phyloP scores from a whole-genome alignment of 257 asterid genomes.

The Coffea canephora region DNA sequence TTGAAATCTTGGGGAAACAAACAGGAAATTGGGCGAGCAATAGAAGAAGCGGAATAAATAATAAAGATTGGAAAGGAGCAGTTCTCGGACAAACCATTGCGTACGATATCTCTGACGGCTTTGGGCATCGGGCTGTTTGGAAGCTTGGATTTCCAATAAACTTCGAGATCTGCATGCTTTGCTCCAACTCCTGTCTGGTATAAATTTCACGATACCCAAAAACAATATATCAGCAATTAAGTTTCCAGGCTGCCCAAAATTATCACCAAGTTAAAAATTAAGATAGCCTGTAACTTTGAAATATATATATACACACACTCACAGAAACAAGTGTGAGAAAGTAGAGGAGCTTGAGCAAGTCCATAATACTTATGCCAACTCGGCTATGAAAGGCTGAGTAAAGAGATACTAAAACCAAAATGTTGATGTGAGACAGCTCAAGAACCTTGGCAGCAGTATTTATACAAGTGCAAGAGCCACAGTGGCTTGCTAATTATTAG shows the following conservation, averaged over 20 bases:
- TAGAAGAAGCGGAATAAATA: not conserved
- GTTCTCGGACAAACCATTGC: slow-evolving; percentile 25
- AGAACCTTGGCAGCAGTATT: too few species aligned
- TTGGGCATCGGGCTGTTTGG: slow-evolving; percentile 75
- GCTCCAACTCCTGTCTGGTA: slow-evolving; percentile 49
- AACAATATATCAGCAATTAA: not conserved
- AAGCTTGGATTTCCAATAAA: slow-evolving; percentile 65
- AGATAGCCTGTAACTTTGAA: not conserved
- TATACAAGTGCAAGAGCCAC: too few species aligned
- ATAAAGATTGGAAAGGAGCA: slow-evolving; percentile 11
- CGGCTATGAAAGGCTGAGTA: not conserved
- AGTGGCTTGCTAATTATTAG: too few species aligned
- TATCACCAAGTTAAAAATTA: not conserved
- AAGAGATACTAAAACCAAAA: not conserved
- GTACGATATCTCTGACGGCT: slow-evolving; percentile 53
- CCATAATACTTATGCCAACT: slow-evolving; percentile 33
- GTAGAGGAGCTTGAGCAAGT: slow-evolving; percentile 38
- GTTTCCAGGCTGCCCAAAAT: too few species aligned
- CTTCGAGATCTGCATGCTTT: slow-evolving; percentile 62
- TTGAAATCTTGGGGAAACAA: not conserved
- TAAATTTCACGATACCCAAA: not conserved
- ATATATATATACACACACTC: slow-evolving; percentile 25
- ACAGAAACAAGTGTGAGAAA: slow-evolving; percentile 56
- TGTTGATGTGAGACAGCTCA: too few species aligned
- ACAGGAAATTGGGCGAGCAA: not conserved